Percentiles rank a stretch among this genome's conserved stretches.
Evolutionary conservation across 2,329 filamentous ascomycete genomes (phyloP).

Genomic region (Aspergillus sp.): DNA sequence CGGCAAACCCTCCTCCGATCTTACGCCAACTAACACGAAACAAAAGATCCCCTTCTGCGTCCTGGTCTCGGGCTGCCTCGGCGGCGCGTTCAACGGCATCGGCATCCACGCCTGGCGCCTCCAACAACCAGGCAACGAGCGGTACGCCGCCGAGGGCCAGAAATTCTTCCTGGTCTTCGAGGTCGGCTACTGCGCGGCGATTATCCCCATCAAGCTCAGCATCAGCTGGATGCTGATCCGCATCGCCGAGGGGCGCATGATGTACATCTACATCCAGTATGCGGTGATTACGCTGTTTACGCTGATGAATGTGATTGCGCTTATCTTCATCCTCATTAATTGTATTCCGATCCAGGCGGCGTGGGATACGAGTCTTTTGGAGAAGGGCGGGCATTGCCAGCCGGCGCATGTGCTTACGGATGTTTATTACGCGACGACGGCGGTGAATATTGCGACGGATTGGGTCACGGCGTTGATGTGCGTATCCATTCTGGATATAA

Average conservation of each 20-base stretch:
- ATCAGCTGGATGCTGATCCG: slow-evolving; percentile 34
- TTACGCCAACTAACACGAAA: not conserved
- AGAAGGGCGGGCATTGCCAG: slow-evolving; percentile 27
- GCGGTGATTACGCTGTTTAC: slow-evolving; percentile 24
- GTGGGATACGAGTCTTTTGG: slow-evolving; percentile 24
- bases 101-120: slow-evolving; percentile 22
- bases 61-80: slow-evolving; percentile 25
- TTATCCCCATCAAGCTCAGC: slow-evolving; percentile 33
- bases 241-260: slow-evolving; percentile 28
- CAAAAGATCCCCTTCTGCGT: slow-evolving; percentile 26
- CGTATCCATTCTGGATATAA: slow-evolving; percentile 2
- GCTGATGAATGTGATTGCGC: slow-evolving; percentile 29
- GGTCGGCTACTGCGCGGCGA: slow-evolving; percentile 32
- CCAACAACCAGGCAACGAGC: slow-evolving; percentile 22
- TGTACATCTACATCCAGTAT: slow-evolving; percentile 29
- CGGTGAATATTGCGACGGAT: slow-evolving; percentile 32
- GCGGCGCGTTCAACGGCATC: slow-evolving; percentile 32
- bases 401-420: slow-evolving; percentile 28
- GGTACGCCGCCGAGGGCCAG: slow-evolving; percentile 24
- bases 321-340: slow-evolving; percentile 30
- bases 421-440: slow-evolving; percentile 31
- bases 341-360: slow-evolving; percentile 28
- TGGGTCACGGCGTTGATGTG: slow-evolving; percentile 32
- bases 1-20: too few relatives aligned
- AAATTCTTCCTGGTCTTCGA: slow-evolving; percentile 35